Percentiles rank a stretch among this genome's conserved stretches.
Conservation (phyloP, 306 rosid species). For the Dalbergia cochinchinensis region DNA sequence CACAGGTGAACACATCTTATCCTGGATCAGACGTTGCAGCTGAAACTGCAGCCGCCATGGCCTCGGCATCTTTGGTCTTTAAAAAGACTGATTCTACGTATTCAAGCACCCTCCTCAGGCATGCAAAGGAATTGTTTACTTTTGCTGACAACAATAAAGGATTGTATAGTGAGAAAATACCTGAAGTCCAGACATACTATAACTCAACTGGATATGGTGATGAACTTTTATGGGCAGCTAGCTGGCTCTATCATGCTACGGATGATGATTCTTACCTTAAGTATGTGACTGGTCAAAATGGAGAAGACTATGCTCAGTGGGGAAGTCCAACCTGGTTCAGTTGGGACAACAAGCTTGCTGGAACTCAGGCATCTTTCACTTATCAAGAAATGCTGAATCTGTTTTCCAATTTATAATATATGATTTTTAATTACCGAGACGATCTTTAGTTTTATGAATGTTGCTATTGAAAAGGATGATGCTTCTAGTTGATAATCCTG, state of each 20-base stretch:
- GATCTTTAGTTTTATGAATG: not conserved
- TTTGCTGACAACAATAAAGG: conserved; percentile 76
- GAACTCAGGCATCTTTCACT: conserved; percentile 72
- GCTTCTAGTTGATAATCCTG: conserved; percentile 8
- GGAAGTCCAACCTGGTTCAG: conserved; percentile 97
- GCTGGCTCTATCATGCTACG: conserved; percentile 98
- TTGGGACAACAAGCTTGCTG: conserved; percentile 98
- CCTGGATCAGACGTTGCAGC: conserved; percentile 96
- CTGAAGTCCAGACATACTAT: conserved; percentile 72
- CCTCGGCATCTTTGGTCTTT: conserved; percentile 96
- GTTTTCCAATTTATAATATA: conserved; percentile 28
- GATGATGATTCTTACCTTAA: conserved; percentile 70
- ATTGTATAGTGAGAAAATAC: conserved; percentile 74
- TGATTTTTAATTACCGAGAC: conserved; percentile 29
- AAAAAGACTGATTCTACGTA: conserved; percentile 64
- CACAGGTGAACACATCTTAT: conserved; percentile 72
- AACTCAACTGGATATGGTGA: conserved; percentile 95
- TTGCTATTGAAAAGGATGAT: conserved; percentile 21
- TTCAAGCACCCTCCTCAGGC: conserved; percentile 80
- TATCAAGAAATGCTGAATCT: not conserved
- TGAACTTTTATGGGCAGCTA: conserved; percentile 98
- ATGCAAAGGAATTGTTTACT: conserved; percentile 81
- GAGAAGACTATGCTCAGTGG: conserved; percentile 71
- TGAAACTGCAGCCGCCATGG: conserved; percentile 98
- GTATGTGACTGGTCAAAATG: conserved; percentile 74